Evolutionary conservation across 257 asterid species (phyloP).

Genomic region (Rhazya stricta): DNA sequence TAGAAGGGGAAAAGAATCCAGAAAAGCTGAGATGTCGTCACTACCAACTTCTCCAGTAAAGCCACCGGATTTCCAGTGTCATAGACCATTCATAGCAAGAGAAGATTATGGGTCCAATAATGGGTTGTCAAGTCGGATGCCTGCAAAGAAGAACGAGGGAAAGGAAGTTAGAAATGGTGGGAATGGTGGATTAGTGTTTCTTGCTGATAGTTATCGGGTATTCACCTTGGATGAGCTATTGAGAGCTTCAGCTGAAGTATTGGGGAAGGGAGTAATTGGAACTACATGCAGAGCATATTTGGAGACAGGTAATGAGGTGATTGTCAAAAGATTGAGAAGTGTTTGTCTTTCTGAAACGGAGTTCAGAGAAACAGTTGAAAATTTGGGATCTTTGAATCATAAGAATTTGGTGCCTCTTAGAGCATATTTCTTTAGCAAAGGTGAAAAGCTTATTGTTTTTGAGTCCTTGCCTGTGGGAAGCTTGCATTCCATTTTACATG

Average conservation of each 20-base stretch:
- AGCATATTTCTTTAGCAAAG: constrained; percentile 56
- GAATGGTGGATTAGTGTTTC: constrained; percentile 38
- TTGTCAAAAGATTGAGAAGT: constrained; percentile 59
- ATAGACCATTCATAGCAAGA: constrained; percentile 5
- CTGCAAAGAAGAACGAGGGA: background rate
- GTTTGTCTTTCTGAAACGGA: constrained; percentile 37
- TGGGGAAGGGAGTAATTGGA: constrained; percentile 53
- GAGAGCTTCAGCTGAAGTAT: constrained; percentile 50
- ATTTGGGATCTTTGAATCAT: constrained; percentile 38
- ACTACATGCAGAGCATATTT: constrained; percentile 59
- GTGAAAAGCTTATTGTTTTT: constrained; percentile 53
- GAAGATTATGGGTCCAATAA: constrained; percentile 8
- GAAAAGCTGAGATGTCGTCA: constrained; percentile 18
- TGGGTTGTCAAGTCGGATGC: constrained; percentile 2
- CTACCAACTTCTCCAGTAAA: constrained; percentile 20
- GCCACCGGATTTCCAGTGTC: constrained; percentile 15
- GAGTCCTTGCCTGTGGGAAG: constrained; percentile 45
- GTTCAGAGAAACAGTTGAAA: constrained; percentile 39
- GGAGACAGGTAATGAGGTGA: constrained; percentile 44
- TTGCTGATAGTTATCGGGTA: constrained; percentile 23
- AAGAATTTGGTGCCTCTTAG: constrained; percentile 47
- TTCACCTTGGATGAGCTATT: constrained; percentile 45
- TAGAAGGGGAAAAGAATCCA: constrained; percentile 15
- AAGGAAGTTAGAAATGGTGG: constrained; percentile 5
- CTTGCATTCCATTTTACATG: constrained; percentile 44